Base-by-base conservation (phyloP, 2,329 filamentous ascomycete species). In the Xylaria sp. region DNA sequence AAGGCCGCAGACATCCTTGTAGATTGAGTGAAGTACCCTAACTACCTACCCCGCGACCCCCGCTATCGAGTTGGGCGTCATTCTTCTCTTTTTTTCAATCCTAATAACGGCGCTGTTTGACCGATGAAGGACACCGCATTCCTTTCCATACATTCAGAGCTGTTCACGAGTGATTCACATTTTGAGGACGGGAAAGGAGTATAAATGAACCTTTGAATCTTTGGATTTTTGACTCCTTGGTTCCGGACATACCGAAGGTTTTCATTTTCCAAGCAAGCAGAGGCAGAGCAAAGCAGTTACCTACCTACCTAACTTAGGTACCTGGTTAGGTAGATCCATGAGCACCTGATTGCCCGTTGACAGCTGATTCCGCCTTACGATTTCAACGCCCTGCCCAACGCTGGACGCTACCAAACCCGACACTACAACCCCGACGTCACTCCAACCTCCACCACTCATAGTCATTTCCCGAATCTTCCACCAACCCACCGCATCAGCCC, bases 391-490 rank as follows among this genome's bases (percentile, higher is more conserved):
- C 29, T 34, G 9, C 16, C 44, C 52, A 52, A 59, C 58, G n/a
- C 56, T 59, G 41, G 49, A 24, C 20, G 39, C 16, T 17, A 40
- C 29, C 22, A 19, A 56, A 55, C 56, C 56, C 52, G 58, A 59
- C 58, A 61, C 58, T 55, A 21, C 19, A 34, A 39, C 39, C 45
- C 21, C 45, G 48, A 50, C 22, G 18, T 49, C 39, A 29, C 47
- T 43, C 44, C 37, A 34, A 44, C 42, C 44, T 42, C 34, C 21
- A 39, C 46, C 53, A 48, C 53, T 52, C 52, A 53, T 59, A 52
- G 59, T 60, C 51, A 60, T 59, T 66, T 66, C 64, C 59, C 63
- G 63, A 66, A 67, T 56, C 60, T 67, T 67, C 63, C 53, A 63
- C 56, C 56, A 59, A 53, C 54, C 9, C 39, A 8, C 20, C 21